Base-by-base conservation (phyloP, 208 protist species). In the Leishmania lainsoni region DNA sequence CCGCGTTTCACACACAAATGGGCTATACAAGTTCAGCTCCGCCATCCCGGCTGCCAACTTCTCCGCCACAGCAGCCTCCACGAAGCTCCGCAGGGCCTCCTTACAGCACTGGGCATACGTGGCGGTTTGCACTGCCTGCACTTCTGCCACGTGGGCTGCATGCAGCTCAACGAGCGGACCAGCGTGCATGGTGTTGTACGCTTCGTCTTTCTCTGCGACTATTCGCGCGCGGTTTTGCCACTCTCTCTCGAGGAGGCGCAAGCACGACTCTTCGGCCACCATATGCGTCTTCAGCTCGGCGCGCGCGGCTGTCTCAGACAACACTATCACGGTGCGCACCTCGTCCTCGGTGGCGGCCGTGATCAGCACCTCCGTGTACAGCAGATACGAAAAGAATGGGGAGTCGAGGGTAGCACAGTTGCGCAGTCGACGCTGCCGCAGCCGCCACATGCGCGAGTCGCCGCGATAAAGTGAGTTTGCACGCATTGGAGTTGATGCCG, bases 371-470 rank as follows among this genome's bases (percentile, higher is more conserved):
- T 92, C 85, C 5, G 82, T 76, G 77, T 84, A 92, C 2, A 81
- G 39, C 29, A 91, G 35, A 70, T 89, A 88, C 3, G 85, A 86
- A 66, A 86, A 89, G 66, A 89, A 89, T 6, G 89, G 89, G 5
- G 89, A 92, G 78, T 92, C 89, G 20, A 63, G 59, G 54, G 79
- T 78, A 22, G 80, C 86, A 74, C 84, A 77, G 73, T 79, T 83
- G n/a, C 77, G 79, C 78, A 83, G 59, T 26, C 83, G 75, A 22
- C 75, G 84, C 80, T 81, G 84, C 42, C 81, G 81, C 61, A 85
- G 42, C 9, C 71, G 76, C 77, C 77, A 75, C 81, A 85, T 81
- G 20, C 72, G 32, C 72, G 39, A 29, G 22, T 79, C 81, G 5
- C 75, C 8, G n/a, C 14, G 75, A 32, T 42, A 42, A 17, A 76